Evolutionary conservation across 140 eudicot genomes (phyloP).

Genomic region (Ambrosia hybrid): DNA sequence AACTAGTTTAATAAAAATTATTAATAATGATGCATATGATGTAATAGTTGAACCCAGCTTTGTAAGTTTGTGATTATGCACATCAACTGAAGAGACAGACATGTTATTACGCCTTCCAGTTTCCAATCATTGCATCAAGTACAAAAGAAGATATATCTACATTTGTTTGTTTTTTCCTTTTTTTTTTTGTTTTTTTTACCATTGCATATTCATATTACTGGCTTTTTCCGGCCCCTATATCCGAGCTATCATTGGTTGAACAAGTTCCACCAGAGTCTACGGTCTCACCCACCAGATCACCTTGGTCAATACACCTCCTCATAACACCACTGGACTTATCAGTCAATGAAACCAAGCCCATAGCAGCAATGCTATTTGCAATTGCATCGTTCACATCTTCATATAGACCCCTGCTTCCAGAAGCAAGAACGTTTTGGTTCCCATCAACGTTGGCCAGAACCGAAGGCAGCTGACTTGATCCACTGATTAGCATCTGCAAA

Average conservation of each 20-base stretch:
- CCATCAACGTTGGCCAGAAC: conserved; percentile 56
- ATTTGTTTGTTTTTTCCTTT: background rate
- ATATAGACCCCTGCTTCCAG: conserved; percentile 21
- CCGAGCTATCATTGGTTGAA: conserved; percentile 28
- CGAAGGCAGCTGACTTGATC: conserved; percentile 58
- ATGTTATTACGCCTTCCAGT: conserved; percentile 3
- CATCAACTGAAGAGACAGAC: background rate
- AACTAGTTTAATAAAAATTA: too few relatives aligned
- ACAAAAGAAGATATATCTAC: conserved; percentile 9
- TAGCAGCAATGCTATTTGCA: conserved; percentile 49
- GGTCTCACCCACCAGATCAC: conserved; percentile 37
- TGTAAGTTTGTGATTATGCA: background rate
- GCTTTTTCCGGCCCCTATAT: conserved; percentile 18
- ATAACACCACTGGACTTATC: conserved; percentile 26
- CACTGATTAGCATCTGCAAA: conserved; percentile 50
- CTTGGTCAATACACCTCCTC: conserved; percentile 26
- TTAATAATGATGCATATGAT: too few relatives aligned
- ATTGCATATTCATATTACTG: conserved; percentile 7
- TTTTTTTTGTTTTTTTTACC: background rate
- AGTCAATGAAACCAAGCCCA: conserved; percentile 55
- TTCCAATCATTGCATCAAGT: conserved; percentile 17
- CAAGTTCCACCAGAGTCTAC: conserved; percentile 35
- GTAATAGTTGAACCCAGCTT: too few relatives aligned
- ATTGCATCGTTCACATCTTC: conserved; percentile 44
- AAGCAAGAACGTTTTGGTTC: conserved; percentile 14